phyloP scores from a whole-genome alignment of 208 protist genomes.

The Crithidia brevicula region DNA sequence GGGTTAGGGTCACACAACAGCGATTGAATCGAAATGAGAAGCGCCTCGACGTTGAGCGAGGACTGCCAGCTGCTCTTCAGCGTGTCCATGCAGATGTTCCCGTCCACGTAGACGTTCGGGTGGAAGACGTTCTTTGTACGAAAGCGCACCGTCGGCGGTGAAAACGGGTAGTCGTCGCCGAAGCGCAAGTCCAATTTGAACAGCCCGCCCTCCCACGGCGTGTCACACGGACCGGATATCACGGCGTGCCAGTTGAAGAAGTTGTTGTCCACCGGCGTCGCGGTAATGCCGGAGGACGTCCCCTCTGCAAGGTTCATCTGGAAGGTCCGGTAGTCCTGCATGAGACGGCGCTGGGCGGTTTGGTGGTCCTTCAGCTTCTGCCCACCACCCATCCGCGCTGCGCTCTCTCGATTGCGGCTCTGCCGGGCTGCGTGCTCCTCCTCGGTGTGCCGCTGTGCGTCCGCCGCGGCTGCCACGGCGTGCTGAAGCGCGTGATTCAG shows the following conservation, averaged over 20 bases:
- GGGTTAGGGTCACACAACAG: conserved; percentile 99
- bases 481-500: too few relatives aligned
- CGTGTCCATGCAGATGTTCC: conserved; percentile 99
- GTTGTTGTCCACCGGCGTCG: conserved; percentile 71
- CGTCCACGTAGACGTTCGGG: conserved; percentile 99
- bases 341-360: conserved; percentile 69
- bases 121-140: conserved; percentile 98
- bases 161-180: conserved; percentile 90
- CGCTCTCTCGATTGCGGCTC: conserved; percentile 27
- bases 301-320: conserved; percentile 44
- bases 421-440: conserved; percentile 7
- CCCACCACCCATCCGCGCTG: conserved; percentile 34
- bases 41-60: conserved; percentile 98
- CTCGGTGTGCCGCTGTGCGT: background rate
- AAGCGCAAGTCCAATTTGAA: conserved; percentile 87
- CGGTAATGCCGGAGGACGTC: conserved; percentile 52
- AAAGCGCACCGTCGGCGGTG: conserved; percentile 98
- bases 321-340: conserved; percentile 67
- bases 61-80: conserved; percentile 99
- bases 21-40: conserved; percentile 99
- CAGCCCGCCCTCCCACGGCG: conserved; percentile 89
- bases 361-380: conserved; percentile 38
- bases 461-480: background rate
- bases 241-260: conserved; percentile 89
- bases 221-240: conserved; percentile 79